Base-by-base conservation (phyloP, 495 filamentous ascomycete genomes). In the Aspergillus sclerotioniger region DNA sequence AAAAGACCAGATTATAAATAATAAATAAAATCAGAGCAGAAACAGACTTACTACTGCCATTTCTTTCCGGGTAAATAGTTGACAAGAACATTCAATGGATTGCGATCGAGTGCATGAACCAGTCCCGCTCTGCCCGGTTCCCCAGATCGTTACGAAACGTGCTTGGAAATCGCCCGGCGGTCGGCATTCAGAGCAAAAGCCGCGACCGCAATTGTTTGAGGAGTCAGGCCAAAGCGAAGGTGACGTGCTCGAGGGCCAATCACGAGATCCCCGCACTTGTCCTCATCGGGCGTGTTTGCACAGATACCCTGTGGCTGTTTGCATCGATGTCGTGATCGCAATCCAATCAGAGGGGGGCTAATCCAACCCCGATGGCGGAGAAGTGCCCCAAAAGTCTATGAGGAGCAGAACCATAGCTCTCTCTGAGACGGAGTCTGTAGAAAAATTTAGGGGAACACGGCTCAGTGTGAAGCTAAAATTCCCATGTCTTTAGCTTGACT, bases 251-350 rank as follows among this genome's bases (percentile, higher is more conserved):
- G 60, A 39, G 31, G 8, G 13, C 10, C 13, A 32, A 65, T 75
- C 73, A 75, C 72, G 68, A 64, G 72, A 67, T 60, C 59, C 63
- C 67, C 68, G 65, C 68, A 66, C 66, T 57, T 62, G 47, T 13
- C 65, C 63, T 35, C 53, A 74, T 61, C 5, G 3, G 63, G 72
- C 17, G 62, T 56, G 72, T 75, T 76, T 77, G 75, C 68, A 70
- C 52, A 12, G 0, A 13, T 37, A 50, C 43, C 29, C 32, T 12
- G 28, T 32, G 15, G 10, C 47, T 51, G 67, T 75, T 76, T 72
- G 71, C 72, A 76, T 69, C 71, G 75, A 79, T 79, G 75, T 78
- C 76, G 76, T 78, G 75, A 77, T 79, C 76, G 65, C 35, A 49
- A 46, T 54, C 75, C 76, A 79, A 79, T 78, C 58, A 75, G 51